phyloP scores from a whole-genome alignment of 306 rosid species.

The Luffa aegyptiaca region DNA sequence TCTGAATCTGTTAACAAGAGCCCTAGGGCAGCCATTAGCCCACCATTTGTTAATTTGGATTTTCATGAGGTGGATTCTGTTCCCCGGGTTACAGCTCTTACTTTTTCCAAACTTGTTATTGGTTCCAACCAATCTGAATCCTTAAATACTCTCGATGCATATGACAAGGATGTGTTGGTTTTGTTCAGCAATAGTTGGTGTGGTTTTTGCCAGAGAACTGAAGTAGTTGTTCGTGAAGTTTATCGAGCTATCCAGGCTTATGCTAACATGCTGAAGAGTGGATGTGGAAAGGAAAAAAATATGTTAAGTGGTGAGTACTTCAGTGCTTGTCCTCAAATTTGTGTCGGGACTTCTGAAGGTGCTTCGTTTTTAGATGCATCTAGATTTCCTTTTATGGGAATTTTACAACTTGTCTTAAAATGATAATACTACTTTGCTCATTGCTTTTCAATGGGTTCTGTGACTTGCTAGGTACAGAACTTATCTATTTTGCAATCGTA shows the following conservation, averaged over 20 bases:
- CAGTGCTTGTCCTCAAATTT: neutral
- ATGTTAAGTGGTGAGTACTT: slow-evolving; percentile 34
- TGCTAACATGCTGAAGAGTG: slow-evolving; percentile 30
- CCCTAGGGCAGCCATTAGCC: slow-evolving; percentile 47
- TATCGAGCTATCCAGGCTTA: slow-evolving; percentile 57
- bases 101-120: slow-evolving; percentile 57
- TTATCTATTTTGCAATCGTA: neutral
- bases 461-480: neutral
- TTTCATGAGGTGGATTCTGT: slow-evolving; percentile 80
- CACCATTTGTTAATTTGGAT: slow-evolving; percentile 88
- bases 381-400: neutral
- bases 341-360: neutral
- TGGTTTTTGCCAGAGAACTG: slow-evolving; percentile 88
- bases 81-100: slow-evolving; percentile 54
- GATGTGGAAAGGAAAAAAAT: slow-evolving; percentile 28
- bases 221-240: slow-evolving; percentile 68
- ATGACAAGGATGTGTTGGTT: slow-evolving; percentile 78
- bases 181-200: slow-evolving; percentile 94
- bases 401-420: neutral
- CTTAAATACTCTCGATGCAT: slow-evolving; percentile 27
- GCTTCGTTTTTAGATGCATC: neutral
- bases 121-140: slow-evolving; percentile 57
- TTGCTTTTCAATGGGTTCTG: neutral
- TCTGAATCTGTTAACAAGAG: slow-evolving; percentile 35
- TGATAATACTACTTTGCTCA: slow-evolving; percentile 1